Conservation (phyloP, 164 flowering plant genomes). For the Cinnamomum micranthum region DNA sequence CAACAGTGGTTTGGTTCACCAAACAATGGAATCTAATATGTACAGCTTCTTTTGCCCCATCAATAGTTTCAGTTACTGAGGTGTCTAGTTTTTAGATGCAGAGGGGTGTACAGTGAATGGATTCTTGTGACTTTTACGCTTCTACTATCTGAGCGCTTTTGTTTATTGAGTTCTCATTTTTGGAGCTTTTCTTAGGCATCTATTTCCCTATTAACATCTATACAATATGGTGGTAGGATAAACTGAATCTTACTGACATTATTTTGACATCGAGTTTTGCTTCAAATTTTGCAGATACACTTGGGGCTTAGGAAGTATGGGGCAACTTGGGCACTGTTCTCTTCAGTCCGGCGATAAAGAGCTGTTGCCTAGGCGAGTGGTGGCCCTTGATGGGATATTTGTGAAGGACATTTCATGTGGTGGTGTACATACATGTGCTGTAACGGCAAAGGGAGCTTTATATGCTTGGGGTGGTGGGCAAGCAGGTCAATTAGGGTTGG, state of each 20-base stretch:
- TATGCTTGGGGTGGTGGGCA: slow-evolving; percentile 99
- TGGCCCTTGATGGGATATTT: slow-evolving; percentile 69
- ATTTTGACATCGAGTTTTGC: background rate
- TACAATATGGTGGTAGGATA: background rate
- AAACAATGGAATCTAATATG: too few species aligned
- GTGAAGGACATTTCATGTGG: slow-evolving; percentile 81
- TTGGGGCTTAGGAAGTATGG: slow-evolving; percentile 93
- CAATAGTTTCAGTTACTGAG: too few species aligned
- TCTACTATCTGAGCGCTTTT: too few species aligned
- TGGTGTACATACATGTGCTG: slow-evolving; percentile 91
- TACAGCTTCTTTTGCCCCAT: too few species aligned
- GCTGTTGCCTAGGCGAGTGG: slow-evolving; percentile 86
- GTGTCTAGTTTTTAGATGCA: too few species aligned
- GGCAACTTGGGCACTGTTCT: slow-evolving; percentile 94
- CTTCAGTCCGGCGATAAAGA: slow-evolving; percentile 92
- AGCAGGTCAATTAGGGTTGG: slow-evolving; percentile 89
- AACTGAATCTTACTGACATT: background rate
- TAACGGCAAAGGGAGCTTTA: slow-evolving; percentile 75
- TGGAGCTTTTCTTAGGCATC: background rate
- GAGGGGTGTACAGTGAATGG: too few species aligned
- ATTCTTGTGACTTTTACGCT: too few species aligned
- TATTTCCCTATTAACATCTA: background rate
- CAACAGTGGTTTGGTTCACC: too few species aligned
- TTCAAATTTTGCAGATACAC: slow-evolving; percentile 60
- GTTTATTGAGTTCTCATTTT: too few species aligned